phyloP scores from a whole-genome alignment of 331 rosid species.

The Malus hybrid region DNA sequence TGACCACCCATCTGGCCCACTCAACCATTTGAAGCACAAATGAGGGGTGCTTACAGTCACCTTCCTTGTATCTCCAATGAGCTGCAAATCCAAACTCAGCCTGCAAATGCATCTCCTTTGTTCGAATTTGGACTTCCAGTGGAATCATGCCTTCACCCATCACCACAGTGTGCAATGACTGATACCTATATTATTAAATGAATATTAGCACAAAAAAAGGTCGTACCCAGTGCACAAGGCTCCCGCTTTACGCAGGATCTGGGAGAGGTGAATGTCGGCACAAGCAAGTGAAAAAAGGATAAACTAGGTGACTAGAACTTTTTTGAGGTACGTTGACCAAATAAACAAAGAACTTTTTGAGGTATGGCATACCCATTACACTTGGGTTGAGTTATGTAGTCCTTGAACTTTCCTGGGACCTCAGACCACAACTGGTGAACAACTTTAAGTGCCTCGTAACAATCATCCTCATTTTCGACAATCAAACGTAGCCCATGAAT shows the following conservation, averaged over 20 bases:
- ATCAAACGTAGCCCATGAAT: constrained; percentile 87
- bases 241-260: too few species aligned
- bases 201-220: constrained; percentile 24
- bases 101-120: constrained; percentile 90
- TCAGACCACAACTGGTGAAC: constrained; percentile 80
- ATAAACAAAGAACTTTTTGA: background rate
- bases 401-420: constrained; percentile 82
- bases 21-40: constrained; percentile 96
- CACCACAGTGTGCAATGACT: constrained; percentile 87
- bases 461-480: constrained; percentile 82
- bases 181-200: constrained; percentile 49
- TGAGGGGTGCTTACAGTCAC: constrained; percentile 67
- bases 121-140: constrained; percentile 89
- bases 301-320: background rate
- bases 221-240: too few species aligned
- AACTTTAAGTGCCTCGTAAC: constrained; percentile 61
- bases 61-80: constrained; percentile 99
- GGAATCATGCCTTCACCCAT: constrained; percentile 68
- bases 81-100: constrained; percentile 98
- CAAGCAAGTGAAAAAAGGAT: background rate
- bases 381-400: constrained; percentile 73
- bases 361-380: constrained; percentile 67
- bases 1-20: constrained; percentile 96
- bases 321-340: background rate
- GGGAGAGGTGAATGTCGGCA: too few species aligned